phyloP scores from a whole-genome alignment of 306 rosid genomes.

The Mimosa bimucronata region DNA sequence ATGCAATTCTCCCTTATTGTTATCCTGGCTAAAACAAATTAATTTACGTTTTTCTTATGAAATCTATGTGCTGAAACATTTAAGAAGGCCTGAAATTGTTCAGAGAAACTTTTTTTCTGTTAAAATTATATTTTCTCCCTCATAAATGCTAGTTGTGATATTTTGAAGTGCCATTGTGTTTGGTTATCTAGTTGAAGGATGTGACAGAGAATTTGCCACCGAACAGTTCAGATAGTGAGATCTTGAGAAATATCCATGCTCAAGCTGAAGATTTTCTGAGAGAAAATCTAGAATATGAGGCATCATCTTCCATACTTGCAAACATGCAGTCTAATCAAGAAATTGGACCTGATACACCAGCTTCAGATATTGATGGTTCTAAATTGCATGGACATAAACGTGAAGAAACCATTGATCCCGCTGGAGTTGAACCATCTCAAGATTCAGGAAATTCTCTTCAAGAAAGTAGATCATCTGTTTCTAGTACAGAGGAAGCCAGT shows the following conservation, averaged over 20 bases:
- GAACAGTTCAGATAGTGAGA: constrained; percentile 42
- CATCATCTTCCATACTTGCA: constrained; percentile 32
- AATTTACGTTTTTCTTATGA: neutral
- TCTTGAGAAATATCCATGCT: constrained; percentile 44
- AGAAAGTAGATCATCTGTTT: constrained; percentile 33
- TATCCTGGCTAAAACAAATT: neutral
- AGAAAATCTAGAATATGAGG: constrained; percentile 26
- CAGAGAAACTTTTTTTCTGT: neutral
- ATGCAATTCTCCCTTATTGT: too few relatives aligned
- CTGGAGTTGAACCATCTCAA: constrained; percentile 26
- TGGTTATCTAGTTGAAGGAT: constrained; percentile 50
- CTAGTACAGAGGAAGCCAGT: constrained; percentile 32
- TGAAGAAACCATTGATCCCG: constrained; percentile 24
- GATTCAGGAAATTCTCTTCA: constrained; percentile 29
- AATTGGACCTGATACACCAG: constrained; percentile 18
- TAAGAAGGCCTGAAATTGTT: neutral
- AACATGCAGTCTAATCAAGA: constrained; percentile 38
- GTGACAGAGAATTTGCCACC: constrained; percentile 48
- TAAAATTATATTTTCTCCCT: neutral
- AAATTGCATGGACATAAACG: constrained; percentile 22
- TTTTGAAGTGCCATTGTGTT: neutral
- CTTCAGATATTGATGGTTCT: constrained; percentile 33
- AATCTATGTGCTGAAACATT: neutral
- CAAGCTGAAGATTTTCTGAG: constrained; percentile 58
- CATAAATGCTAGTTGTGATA: neutral